Percentiles rank a stretch among this genome's conserved stretches.
Evolutionary conservation across 2,329 filamentous ascomycete species (phyloP).

Genomic region (Fusarium burgessii): DNA sequence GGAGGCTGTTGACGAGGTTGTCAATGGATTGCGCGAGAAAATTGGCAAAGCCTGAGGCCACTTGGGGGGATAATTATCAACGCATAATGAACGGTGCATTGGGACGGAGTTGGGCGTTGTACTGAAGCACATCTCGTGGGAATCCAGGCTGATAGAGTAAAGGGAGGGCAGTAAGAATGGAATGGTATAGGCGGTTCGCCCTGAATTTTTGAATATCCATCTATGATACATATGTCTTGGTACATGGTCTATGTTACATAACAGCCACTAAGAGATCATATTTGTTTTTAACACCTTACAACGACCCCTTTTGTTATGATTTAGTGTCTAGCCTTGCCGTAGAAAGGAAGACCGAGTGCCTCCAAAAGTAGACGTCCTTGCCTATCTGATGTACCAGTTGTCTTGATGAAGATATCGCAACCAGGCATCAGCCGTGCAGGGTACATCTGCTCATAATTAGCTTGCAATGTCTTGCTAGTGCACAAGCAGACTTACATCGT

Average conservation of each 20-base stretch:
- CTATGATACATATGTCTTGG: conserved; percentile 53
- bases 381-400: conserved; percentile 84
- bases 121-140: conserved; percentile 6
- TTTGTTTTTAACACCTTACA: conserved; percentile 14
- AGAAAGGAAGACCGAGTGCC: conserved; percentile 72
- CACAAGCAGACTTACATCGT: conserved; percentile 75
- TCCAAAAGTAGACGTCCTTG: conserved; percentile 80
- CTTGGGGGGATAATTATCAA: conserved; percentile 2
- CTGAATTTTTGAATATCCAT: conserved; percentile 37
- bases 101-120: conserved; percentile 53
- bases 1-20: conserved; percentile 83
- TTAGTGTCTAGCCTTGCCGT: conserved; percentile 73
- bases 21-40: conserved; percentile 73
- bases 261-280: conserved; percentile 39
- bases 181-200: conserved; percentile 32
- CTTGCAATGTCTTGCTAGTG: neutral
- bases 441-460: conserved; percentile 62
- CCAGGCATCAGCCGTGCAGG: conserved; percentile 82
- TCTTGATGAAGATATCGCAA: conserved; percentile 85
- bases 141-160: conserved; percentile 15
- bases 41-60: conserved; percentile 50
- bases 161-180: conserved; percentile 17
- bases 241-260: conserved; percentile 51
- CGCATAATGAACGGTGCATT: conserved; percentile 47
- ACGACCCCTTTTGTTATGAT: conserved; percentile 9